Conservation (phyloP, 2,329 filamentous ascomycete genomes). For the Diaporthe citriasiana region DNA sequence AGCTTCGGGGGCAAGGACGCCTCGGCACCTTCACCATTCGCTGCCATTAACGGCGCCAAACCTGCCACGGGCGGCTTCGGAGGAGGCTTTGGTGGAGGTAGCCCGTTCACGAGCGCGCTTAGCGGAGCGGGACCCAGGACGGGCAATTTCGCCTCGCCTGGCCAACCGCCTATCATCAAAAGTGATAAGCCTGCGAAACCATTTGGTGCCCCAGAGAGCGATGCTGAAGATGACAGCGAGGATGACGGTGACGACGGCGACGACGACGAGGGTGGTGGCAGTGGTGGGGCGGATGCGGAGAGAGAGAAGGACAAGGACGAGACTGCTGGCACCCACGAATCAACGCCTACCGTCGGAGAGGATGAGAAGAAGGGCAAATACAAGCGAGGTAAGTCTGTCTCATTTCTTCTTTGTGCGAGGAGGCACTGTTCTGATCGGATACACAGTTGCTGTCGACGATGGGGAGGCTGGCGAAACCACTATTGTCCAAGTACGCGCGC, state of each 20-base stretch:
- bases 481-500: slow-evolving; percentile 81
- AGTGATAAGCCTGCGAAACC: slow-evolving; percentile 76
- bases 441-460: slow-evolving; percentile 79
- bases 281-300: slow-evolving; percentile 52
- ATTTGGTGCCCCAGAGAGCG: slow-evolving; percentile 82
- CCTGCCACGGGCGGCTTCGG: slow-evolving; percentile 52
- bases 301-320: slow-evolving; percentile 60
- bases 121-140: slow-evolving; percentile 62
- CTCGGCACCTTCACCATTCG: slow-evolving; percentile 62
- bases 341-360: slow-evolving; percentile 61
- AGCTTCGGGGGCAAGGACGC: slow-evolving; percentile 59
- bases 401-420: background rate
- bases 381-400: slow-evolving; percentile 74
- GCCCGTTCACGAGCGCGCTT: slow-evolving; percentile 53
- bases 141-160: slow-evolving; percentile 79
- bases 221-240: slow-evolving; percentile 65
- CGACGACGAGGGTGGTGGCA: slow-evolving; percentile 56
- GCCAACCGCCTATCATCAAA: slow-evolving; percentile 58
- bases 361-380: slow-evolving; percentile 76
- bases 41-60: slow-evolving; percentile 52
- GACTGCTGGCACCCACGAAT: slow-evolving; percentile 65
- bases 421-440: slow-evolving; percentile 15
- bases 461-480: slow-evolving; percentile 89
- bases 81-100: slow-evolving; percentile 60
- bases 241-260: slow-evolving; percentile 64